Percentiles rank a stretch among this genome's conserved stretches.
Conservation (phyloP, 257 asterid genomes). For the Capsicum pubescens region DNA sequence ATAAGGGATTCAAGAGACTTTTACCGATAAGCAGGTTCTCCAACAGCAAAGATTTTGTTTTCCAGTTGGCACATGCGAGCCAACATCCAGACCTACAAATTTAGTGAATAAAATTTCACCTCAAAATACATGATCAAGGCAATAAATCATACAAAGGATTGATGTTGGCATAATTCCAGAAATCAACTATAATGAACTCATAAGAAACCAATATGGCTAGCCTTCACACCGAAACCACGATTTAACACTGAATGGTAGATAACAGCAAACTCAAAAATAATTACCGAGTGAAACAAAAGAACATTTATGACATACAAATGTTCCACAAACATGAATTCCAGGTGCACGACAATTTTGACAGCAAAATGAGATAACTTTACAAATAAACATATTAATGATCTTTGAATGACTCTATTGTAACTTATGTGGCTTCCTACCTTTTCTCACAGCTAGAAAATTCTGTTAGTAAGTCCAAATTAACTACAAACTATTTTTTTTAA, state of each 20-base stretch:
- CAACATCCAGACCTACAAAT: constrained; percentile 83
- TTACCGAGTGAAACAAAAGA: not conserved
- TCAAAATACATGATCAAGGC: not conserved
- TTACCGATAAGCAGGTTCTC: constrained; percentile 94
- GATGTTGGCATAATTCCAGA: not conserved
- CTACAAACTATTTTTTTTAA: no score
- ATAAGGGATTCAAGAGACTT: constrained; percentile 27
- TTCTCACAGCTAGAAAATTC: no score
- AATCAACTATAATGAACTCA: not conserved
- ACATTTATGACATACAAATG: not conserved
- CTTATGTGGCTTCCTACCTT: no score
- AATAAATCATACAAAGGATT: not conserved
- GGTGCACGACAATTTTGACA: constrained; percentile 10
- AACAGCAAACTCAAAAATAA: not conserved
- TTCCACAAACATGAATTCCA: not conserved
- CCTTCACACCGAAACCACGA: not conserved
- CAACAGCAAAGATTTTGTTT: constrained; percentile 90
- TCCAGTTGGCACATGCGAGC: constrained; percentile 97
- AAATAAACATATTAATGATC: not conserved
- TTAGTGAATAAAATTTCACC: not conserved
- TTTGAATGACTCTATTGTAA: not conserved
- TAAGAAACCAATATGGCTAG: not conserved
- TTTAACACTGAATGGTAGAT: not conserved
- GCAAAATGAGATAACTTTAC: not conserved
- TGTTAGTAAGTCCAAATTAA: no score